These are phyloP conservation scores for Inosperma sp. DNA, from an alignment of 768 basidiomycete species.

Conservation along the genomic window DNA sequence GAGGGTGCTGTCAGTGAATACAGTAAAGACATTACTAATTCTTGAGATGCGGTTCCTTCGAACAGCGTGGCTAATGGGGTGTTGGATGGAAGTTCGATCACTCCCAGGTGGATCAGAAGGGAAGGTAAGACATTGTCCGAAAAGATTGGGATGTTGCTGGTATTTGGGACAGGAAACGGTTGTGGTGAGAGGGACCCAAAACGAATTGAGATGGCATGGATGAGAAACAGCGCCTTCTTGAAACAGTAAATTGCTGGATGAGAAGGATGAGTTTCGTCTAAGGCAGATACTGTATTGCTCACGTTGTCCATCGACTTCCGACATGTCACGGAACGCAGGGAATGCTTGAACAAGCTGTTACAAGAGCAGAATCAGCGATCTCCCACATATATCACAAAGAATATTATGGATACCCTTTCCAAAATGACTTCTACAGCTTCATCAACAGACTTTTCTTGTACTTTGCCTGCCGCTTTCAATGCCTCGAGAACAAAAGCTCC, in stretches of 20 bases:
- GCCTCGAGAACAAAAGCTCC: slow-evolving; percentile 72
- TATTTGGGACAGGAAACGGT: slow-evolving; percentile 61
- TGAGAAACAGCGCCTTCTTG: slow-evolving; percentile 84
- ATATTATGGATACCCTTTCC: slow-evolving; percentile 54
- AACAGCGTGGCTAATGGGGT: slow-evolving; percentile 45
- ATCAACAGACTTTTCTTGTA: slow-evolving; percentile 10
- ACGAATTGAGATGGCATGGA: slow-evolving; percentile 62
- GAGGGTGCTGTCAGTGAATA: not conserved
- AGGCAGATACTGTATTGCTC: slow-evolving; percentile 21
- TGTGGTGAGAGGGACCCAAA: slow-evolving; percentile 53
- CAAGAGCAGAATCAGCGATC: slow-evolving; percentile 4
- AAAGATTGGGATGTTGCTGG: slow-evolving; percentile 58
- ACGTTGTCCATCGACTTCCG: slow-evolving; percentile 60
- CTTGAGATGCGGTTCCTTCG: slow-evolving; percentile 39
- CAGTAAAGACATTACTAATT: slow-evolving; percentile 39
- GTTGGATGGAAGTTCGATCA: slow-evolving; percentile 60
- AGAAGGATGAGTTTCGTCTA: slow-evolving; percentile 4
- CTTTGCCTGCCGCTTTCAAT: slow-evolving; percentile 49
- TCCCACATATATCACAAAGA: not conserved
- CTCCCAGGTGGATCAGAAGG: slow-evolving; percentile 70
- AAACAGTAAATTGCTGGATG: slow-evolving; percentile 75
- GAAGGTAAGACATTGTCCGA: slow-evolving; percentile 82
- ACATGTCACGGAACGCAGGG: slow-evolving; percentile 81
- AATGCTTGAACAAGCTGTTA: slow-evolving; percentile 66
- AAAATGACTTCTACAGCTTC: slow-evolving; percentile 51